Evolutionary conservation across 257 asterid species (phyloP).

Genomic region (Thymus mandschuricus): DNA sequence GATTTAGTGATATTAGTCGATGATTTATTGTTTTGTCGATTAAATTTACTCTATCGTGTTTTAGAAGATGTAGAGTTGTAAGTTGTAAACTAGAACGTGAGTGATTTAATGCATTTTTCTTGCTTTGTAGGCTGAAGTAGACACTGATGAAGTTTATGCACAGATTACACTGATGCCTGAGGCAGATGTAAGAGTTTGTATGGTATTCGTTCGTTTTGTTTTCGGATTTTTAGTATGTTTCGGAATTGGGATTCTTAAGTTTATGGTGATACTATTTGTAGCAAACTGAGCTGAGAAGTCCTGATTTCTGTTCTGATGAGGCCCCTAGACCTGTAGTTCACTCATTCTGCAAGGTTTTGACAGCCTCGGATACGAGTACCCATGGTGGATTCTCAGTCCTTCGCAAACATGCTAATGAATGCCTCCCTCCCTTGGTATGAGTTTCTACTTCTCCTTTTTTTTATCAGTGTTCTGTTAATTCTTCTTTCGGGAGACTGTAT

Average conservation of each 20-base stretch:
- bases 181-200: conserved; percentile 53
- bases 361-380: conserved; percentile 90
- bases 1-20: conserved; percentile 9
- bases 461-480: background rate
- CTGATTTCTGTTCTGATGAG: conserved; percentile 49
- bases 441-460: background rate
- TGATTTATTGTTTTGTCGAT: background rate
- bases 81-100: background rate
- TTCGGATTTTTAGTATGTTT: background rate
- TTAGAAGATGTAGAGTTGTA: background rate
- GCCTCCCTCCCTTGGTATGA: conserved; percentile 88
- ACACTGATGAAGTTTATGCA: conserved; percentile 87
- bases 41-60: background rate
- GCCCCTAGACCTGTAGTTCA: conserved; percentile 59
- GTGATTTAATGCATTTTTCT: conserved; percentile 10
- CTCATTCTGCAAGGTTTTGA: conserved; percentile 87
- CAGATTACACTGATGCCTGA: conserved; percentile 82
- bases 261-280: conserved; percentile 33
- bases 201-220: background rate
- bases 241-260: background rate
- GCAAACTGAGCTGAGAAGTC: conserved; percentile 68
- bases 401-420: conserved; percentile 80
- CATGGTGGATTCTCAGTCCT: conserved; percentile 94
- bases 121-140: conserved; percentile 69
- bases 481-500: conserved; percentile 22